phyloP scores from a whole-genome alignment of 805 yeast genomes.

The Nakazawaea wickerhamii region DNA sequence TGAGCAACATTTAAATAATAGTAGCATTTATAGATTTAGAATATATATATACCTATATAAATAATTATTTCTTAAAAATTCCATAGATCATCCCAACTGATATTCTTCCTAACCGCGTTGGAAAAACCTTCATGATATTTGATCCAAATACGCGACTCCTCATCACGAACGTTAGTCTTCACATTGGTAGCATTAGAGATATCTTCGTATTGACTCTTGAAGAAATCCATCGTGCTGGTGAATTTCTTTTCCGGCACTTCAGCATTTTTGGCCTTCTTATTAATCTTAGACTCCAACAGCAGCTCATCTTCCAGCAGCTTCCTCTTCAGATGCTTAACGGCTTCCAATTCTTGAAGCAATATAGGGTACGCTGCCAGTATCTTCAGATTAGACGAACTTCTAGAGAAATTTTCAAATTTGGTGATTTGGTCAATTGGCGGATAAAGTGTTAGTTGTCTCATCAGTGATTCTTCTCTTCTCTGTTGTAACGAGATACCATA shows the following conservation, averaged over 20 bases:
- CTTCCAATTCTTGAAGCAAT: conserved; percentile 22
- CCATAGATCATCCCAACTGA: conserved; percentile 74
- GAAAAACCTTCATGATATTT: conserved; percentile 89
- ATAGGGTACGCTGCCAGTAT: conserved; percentile 18
- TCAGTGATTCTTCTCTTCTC: conserved; percentile 22
- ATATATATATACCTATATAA: neutral
- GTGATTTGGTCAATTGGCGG: conserved; percentile 11
- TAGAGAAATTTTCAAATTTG: conserved; percentile 16
- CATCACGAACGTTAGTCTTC: conserved; percentile 15
- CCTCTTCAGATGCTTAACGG: conserved; percentile 19
- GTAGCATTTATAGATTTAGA: neutral
- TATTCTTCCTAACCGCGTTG: conserved; percentile 81
- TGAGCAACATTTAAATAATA: neutral
- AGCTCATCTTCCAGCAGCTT: conserved; percentile 10
- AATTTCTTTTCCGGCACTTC: conserved; percentile 12
- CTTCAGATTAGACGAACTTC: conserved; percentile 1
- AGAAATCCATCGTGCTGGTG: conserved; percentile 29
- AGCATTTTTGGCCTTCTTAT: conserved; percentile 1
- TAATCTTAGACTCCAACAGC: conserved; percentile 10
- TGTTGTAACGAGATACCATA: conserved; percentile 36
- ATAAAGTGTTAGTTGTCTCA: conserved; percentile 2
- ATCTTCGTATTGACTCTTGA: conserved; percentile 37
- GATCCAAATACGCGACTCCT: conserved; percentile 62
- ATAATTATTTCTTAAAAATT: conserved; percentile 2
- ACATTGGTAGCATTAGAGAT: conserved; percentile 14